Percentiles rank a stretch among this genome's conserved stretches.
Evolutionary conservation across 352 stramenopile species (phyloP).

Genomic region (Globisporangium camurandrum): DNA sequence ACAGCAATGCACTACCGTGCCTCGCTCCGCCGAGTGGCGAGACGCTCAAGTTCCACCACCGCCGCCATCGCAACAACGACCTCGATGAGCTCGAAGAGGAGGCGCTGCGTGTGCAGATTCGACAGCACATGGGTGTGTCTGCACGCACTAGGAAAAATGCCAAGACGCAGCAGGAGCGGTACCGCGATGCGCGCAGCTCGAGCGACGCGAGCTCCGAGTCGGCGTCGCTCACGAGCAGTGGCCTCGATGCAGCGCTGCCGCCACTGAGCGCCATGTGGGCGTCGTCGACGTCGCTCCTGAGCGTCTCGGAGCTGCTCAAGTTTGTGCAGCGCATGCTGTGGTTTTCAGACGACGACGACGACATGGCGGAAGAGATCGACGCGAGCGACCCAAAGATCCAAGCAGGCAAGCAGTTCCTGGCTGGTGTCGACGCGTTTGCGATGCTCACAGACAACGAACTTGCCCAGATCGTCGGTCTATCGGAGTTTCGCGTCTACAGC

Average conservation of each 20-base stretch:
- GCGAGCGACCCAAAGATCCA: slow-evolving; percentile 40
- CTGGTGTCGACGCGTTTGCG: slow-evolving; percentile 43
- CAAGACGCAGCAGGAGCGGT: slow-evolving; percentile 7
- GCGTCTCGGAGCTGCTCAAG: slow-evolving; percentile 23
- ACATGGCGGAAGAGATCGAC: slow-evolving; percentile 47
- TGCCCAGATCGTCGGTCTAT: slow-evolving; percentile 36
- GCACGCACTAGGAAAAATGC: slow-evolving; percentile 5
- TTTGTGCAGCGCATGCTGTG: slow-evolving; percentile 30
- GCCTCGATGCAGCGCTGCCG: background rate
- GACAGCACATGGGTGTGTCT: slow-evolving; percentile 29
- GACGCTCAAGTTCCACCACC: slow-evolving; percentile 28
- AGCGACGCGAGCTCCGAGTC: slow-evolving; percentile 10
- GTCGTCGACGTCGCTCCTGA: slow-evolving; percentile 13
- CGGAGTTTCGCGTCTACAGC: slow-evolving; percentile 30
- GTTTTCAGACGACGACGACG: slow-evolving; percentile 38
- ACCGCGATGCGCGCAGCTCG: slow-evolving; percentile 6
- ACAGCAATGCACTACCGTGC: slow-evolving; percentile 15
- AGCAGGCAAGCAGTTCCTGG: slow-evolving; percentile 46
- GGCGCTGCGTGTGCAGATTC: slow-evolving; percentile 32
- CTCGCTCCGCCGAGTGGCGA: slow-evolving; percentile 28
- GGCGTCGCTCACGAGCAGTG: slow-evolving; percentile 13
- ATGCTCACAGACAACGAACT: slow-evolving; percentile 50
- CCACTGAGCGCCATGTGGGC: slow-evolving; percentile 19
- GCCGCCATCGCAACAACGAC: slow-evolving; percentile 33
- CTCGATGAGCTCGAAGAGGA: slow-evolving; percentile 42